Conservation (phyloP, 495 filamentous ascomycete species). For the Chlorociboria aeruginascens region DNA sequence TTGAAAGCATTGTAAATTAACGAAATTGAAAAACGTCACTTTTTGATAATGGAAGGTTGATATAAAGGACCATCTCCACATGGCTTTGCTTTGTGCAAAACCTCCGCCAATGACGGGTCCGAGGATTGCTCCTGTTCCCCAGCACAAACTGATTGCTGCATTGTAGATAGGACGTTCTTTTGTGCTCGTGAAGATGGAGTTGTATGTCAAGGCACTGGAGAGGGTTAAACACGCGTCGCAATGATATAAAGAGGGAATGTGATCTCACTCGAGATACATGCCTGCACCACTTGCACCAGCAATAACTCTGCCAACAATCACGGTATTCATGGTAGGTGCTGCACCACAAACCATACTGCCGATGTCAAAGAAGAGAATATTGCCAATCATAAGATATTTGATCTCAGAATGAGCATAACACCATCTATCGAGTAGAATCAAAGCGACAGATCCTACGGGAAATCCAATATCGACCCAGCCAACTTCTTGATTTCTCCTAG, state of each 20-base stretch:
- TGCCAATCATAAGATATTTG: constrained; percentile 38
- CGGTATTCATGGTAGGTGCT: constrained; percentile 35
- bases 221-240: background rate
- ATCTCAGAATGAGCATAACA: constrained; percentile 35
- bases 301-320: constrained; percentile 37
- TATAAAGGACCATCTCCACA: constrained; percentile 28
- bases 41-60: constrained; percentile 3
- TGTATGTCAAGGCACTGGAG: background rate
- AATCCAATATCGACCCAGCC: constrained; percentile 41
- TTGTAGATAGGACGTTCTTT: constrained; percentile 33
- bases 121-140: constrained; percentile 35
- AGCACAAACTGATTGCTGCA: constrained; percentile 24
- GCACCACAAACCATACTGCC: constrained; percentile 42
- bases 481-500: constrained; percentile 40
- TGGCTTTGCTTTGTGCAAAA: constrained; percentile 22
- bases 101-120: constrained; percentile 30
- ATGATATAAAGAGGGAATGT: background rate
- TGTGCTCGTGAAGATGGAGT: background rate
- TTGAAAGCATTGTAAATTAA: too few species aligned
- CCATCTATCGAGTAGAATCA: constrained; percentile 25
- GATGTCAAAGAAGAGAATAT: constrained; percentile 34
- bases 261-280: constrained; percentile 29
- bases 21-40: too few species aligned
- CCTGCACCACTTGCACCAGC: constrained; percentile 30
- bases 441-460: constrained; percentile 30